phyloP scores from a whole-genome alignment of 1,284 basidiomycete species.

The Pisolithus thermaeus region DNA sequence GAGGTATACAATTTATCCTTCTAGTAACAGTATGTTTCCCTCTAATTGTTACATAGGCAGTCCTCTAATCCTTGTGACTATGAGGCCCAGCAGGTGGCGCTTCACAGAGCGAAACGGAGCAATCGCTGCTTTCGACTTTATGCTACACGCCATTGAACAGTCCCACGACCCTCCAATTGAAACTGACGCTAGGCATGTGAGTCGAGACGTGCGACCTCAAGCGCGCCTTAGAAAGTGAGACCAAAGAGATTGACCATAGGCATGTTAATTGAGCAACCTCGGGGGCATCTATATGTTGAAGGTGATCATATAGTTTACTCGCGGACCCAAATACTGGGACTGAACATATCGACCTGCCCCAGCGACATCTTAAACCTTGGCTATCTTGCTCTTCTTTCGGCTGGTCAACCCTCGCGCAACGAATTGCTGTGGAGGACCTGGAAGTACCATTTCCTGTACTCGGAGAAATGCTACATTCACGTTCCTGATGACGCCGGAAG shows the following conservation, averaged over 20 bases:
- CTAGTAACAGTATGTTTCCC: no score
- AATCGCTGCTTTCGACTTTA: no score
- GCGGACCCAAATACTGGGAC: conserved; percentile 42
- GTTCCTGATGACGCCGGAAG: conserved; percentile 85
- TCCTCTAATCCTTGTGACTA: no score
- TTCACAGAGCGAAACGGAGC: no score
- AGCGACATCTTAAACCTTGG: conserved; percentile 63
- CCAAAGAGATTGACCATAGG: conserved; percentile 60
- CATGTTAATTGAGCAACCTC: conserved; percentile 47
- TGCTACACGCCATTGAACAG: no score
- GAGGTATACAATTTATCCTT: no score
- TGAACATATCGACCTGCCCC: conserved; percentile 56
- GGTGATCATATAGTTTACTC: conserved; percentile 62
- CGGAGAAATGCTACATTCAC: conserved; percentile 73
- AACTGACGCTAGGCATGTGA: conserved; percentile 60
- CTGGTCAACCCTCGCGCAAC: conserved; percentile 73
- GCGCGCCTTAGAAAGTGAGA: conserved; percentile 40
- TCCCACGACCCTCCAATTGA: no score
- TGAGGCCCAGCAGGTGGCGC: no score
- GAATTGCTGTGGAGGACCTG: conserved; percentile 63
- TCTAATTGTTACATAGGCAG: no score
- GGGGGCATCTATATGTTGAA: conserved; percentile 46
- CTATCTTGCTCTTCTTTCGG: conserved; percentile 49
- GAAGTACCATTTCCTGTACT: conserved; percentile 79
- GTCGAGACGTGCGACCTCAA: conserved; percentile 66